These are phyloP conservation scores for Heliamphora exappendiculata DNA, from an alignment of 148 eudicot species.

Conservation along the genomic window DNA sequence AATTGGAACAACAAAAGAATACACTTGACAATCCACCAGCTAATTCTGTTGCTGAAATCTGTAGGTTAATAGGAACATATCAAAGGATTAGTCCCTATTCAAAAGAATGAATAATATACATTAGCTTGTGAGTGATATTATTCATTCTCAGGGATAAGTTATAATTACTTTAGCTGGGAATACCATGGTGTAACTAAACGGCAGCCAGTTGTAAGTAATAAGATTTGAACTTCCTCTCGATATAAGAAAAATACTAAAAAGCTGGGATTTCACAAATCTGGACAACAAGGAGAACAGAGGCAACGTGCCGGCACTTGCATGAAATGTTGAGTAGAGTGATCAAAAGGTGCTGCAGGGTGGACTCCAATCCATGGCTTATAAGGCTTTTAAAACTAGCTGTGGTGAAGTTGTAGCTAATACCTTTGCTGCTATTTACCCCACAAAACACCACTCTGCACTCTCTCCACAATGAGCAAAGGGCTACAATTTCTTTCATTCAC, in stretches of 20 bases:
- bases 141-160: neutral
- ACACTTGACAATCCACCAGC: neutral
- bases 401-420: neutral
- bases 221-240: neutral
- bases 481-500: neutral
- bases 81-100: neutral
- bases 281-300: conserved; percentile 3
- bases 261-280: neutral
- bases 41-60: neutral
- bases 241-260: neutral
- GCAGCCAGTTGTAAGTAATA: neutral
- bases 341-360: neutral
- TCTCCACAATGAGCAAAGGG: neutral
- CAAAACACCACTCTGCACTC: neutral
- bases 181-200: neutral
- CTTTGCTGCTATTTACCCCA: neutral
- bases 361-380: neutral
- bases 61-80: neutral
- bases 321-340: neutral
- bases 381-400: neutral
- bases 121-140: neutral
- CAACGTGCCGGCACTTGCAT: neutral
- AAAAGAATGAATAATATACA: neutral
- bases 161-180: neutral
- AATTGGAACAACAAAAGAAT: neutral